These are phyloP conservation scores for Pleurotus citrinopileatus DNA, from an alignment of 768 basidiomycete genomes.

Conservation along the genomic window DNA sequence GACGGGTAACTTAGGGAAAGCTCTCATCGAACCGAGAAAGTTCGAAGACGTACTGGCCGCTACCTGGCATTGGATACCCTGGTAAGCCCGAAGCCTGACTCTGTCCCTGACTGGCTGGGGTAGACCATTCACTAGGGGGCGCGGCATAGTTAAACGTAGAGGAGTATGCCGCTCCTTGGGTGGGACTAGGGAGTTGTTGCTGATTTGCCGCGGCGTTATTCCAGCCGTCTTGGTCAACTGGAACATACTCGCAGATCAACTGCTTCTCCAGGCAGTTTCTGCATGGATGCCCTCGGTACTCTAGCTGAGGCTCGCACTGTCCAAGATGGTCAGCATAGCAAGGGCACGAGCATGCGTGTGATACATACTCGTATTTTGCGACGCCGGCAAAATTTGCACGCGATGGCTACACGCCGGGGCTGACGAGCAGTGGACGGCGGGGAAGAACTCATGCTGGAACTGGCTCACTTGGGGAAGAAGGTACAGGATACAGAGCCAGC, in stretches of 20 bases:
- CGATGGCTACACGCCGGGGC: conserved; percentile 43
- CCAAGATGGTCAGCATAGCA: neutral
- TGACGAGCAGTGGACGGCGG: conserved; percentile 10
- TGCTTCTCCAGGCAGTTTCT: conserved; percentile 36
- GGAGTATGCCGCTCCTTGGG: too few species aligned
- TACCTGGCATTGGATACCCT: neutral
- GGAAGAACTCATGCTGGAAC: neutral
- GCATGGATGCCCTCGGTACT: conserved; percentile 28
- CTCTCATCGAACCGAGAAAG: neutral
- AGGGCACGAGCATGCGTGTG: neutral
- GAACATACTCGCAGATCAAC: conserved; percentile 38
- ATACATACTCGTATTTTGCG: conserved; percentile 52
- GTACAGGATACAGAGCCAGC: neutral
- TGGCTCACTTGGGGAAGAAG: neutral
- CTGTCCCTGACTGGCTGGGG: neutral
- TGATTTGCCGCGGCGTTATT: neutral
- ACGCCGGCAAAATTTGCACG: conserved; percentile 51
- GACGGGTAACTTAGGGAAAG: neutral
- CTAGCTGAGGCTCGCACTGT: conserved; percentile 26
- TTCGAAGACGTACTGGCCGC: neutral
- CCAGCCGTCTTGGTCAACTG: conserved; percentile 22
- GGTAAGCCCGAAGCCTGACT: neutral
- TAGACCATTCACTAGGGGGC: too few species aligned
- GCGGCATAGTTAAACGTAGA: too few species aligned
- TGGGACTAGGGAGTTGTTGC: neutral